Conservation (phyloP, 2,329 filamentous ascomycete species). For the Alternaria arbusti region DNA sequence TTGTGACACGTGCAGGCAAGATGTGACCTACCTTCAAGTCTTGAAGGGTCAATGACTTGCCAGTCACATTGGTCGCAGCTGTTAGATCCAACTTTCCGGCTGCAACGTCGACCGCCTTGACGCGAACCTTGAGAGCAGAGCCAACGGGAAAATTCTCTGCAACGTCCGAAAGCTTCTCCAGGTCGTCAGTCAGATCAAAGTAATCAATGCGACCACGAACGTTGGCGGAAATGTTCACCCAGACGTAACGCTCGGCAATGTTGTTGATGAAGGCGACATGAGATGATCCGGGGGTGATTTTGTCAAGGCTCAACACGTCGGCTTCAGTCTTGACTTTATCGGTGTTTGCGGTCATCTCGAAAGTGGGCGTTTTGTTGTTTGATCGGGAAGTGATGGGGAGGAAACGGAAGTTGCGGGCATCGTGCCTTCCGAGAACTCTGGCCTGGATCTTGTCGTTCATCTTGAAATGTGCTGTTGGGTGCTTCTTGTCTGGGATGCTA, state of each 20-base stretch:
- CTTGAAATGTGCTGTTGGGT: conserved; percentile 77
- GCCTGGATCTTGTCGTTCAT: conserved; percentile 74
- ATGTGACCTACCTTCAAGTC: conserved; percentile 80
- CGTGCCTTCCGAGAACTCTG: conserved; percentile 84
- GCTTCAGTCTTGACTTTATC: conserved; percentile 60
- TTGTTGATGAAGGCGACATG: conserved; percentile 93
- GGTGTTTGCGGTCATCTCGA: conserved; percentile 85
- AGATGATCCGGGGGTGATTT: conserved; percentile 73
- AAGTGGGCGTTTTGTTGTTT: conserved; percentile 73
- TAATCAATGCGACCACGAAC: conserved; percentile 83
- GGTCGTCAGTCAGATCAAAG: conserved; percentile 85
- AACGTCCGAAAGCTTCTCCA: conserved; percentile 78
- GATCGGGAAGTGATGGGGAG: conserved; percentile 87
- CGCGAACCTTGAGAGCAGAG: conserved; percentile 82
- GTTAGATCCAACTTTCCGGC: conserved; percentile 83
- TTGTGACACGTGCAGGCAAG: conserved; percentile 82
- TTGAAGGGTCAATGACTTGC: conserved; percentile 69
- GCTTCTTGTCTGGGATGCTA: conserved; percentile 81
- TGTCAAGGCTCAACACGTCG: conserved; percentile 71
- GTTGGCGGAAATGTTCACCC: conserved; percentile 89
- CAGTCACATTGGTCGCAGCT: conserved; percentile 67
- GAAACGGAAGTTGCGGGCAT: conserved; percentile 88
- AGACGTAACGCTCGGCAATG: conserved; percentile 76
- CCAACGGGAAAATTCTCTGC: conserved; percentile 84
- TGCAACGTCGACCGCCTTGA: conserved; percentile 73